These are phyloP conservation scores for Nemania sp. DNA, from an alignment of 2,329 filamentous ascomycete species.

Conservation along the genomic window DNA sequence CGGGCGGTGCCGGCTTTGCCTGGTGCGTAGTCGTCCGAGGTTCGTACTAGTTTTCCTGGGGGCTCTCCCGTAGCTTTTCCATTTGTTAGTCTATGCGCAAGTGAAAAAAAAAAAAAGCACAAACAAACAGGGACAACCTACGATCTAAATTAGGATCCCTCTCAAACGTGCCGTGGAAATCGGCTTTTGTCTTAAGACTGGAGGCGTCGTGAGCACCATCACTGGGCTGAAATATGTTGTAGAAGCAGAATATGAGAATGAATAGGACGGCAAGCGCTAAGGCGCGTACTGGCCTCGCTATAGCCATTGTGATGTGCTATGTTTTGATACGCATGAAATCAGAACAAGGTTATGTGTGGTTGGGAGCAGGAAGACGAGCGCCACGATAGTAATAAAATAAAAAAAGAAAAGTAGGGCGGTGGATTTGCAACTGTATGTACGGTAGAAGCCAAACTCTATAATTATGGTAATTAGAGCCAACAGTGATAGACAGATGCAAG, in stretches of 20 bases:
- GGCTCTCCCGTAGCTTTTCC: constrained; percentile 83
- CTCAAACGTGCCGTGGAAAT: constrained; percentile 60
- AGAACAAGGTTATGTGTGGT: constrained; percentile 15
- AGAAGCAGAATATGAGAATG: constrained; percentile 82
- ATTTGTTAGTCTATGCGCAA: constrained; percentile 22
- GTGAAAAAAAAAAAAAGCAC: background rate
- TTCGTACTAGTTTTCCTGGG: constrained; percentile 78
- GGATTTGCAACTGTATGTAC: background rate
- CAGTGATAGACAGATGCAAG: constrained; percentile 13
- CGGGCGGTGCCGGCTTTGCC: constrained; percentile 81
- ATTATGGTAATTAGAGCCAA: constrained; percentile 8
- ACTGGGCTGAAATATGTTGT: constrained; percentile 74
- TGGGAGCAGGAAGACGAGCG: constrained; percentile 2
- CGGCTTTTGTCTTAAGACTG: constrained; percentile 55
- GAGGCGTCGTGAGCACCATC: constrained; percentile 47
- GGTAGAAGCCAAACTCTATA: constrained; percentile 21
- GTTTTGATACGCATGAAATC: constrained; percentile 46
- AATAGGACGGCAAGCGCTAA: constrained; percentile 77
- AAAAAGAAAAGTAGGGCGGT: constrained; percentile 11
- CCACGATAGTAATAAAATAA: background rate
- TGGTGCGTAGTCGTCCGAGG: constrained; percentile 81
- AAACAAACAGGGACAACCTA: constrained; percentile 59
- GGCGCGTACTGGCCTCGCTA: constrained; percentile 86
- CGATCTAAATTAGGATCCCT: constrained; percentile 89
- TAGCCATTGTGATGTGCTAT: constrained; percentile 72